Base-by-base conservation (phyloP, 257 asterid species). In the Forsythia viridissima region DNA sequence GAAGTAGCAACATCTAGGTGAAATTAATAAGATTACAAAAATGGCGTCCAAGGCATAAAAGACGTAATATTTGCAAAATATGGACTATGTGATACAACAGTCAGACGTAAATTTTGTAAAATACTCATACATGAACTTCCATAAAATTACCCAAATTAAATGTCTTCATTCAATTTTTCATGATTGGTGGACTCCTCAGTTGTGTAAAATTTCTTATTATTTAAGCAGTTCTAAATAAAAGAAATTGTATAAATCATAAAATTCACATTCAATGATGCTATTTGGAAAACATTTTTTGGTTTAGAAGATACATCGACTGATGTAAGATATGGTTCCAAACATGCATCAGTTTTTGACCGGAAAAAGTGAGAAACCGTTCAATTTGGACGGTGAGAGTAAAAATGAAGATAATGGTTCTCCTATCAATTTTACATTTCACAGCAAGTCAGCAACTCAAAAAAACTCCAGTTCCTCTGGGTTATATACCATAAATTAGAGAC, bases 91-190 rank as follows among this genome's bases (percentile, higher is more conserved):
- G 52, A 44, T 34, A 40, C 46, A 72, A 65, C 43, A 16, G 7
- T 30, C 9, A 16, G 7, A 42, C 9, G 71, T 61, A 43, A 20
- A 24, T 2, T 59, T 34, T 15, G 70, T 39, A 21, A 76, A 52
- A 40, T 10, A 52, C 2, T 30, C 44, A 34, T 71, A 30, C 15
- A 48, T 21, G 24, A 61, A 61, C 69, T 61, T 61, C 69, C 4
- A 61, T 61, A 21, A 24, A 21, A 9, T 61, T 52, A 46, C 51
- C 73, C 80, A 72, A 73, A 10, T 73, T n/a, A 72, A 63, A 75
- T 57, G 44, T 43, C 63, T 79, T 80, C 51, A 71, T 68, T 78
- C 75, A 38, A 52, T 57, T 77, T 76, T 63, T 73, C 73, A 36
- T 72, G 78, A 55, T 74, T 74, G 68, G 40, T 21, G 68, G 65